Evolutionary conservation across 1,284 basidiomycete genomes (phyloP).

Genomic region (Heterobasidion irregulare): DNA sequence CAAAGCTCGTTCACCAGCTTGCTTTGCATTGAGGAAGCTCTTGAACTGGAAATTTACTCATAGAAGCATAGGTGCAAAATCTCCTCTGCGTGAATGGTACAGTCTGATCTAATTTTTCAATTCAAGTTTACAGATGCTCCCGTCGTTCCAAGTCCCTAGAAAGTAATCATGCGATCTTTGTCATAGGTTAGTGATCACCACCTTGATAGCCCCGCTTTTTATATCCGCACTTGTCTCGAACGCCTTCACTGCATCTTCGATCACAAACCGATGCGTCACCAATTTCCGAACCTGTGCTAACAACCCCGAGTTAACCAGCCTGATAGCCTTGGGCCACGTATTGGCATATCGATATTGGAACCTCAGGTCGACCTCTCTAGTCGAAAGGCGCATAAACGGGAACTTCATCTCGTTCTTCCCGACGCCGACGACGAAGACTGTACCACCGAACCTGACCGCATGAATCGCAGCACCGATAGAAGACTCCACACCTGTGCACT

Average conservation of each 20-base stretch:
- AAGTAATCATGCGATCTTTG: background rate
- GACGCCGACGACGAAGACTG: constrained; percentile 60
- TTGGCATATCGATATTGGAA: constrained; percentile 62
- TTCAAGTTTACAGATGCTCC: no score
- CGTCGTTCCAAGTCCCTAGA: no score
- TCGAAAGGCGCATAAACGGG: constrained; percentile 62
- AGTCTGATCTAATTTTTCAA: no score
- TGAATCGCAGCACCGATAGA: constrained; percentile 16
- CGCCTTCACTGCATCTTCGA: constrained; percentile 70
- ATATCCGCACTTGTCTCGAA: constrained; percentile 74
- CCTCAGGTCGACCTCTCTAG: constrained; percentile 55
- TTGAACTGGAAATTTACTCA: no score
- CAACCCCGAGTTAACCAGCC: constrained; percentile 61
- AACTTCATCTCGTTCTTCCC: constrained; percentile 50
- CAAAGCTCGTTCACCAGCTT: no score
- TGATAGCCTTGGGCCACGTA: constrained; percentile 78
- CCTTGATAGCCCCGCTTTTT: constrained; percentile 56
- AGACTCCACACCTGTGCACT: constrained; percentile 66
- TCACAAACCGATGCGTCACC: constrained; percentile 77
- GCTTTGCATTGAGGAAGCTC: no score
- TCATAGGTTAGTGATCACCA: constrained; percentile 33
- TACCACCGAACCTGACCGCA: constrained; percentile 38
- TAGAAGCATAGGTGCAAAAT: no score
- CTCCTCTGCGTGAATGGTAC: no score
- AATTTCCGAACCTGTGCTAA: constrained; percentile 73